phyloP scores from a whole-genome alignment of 2,329 filamentous ascomycete genomes.

The Botryotinia calthae region DNA sequence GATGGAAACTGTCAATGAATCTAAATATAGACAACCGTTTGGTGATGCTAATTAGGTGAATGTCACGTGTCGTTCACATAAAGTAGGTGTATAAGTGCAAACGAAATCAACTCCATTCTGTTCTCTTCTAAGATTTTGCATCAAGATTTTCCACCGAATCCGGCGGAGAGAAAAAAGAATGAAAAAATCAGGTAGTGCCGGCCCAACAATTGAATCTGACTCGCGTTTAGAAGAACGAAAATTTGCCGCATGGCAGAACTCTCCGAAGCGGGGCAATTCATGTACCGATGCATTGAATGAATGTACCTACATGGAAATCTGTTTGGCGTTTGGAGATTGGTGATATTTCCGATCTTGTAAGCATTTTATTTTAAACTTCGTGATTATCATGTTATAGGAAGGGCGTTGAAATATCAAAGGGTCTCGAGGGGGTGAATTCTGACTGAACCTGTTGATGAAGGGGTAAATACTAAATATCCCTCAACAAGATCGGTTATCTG shows the following conservation, averaged over 20 bases:
- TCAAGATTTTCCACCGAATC: not conserved
- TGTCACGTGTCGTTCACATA: not conserved
- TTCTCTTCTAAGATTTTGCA: not conserved
- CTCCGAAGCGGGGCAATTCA: not conserved
- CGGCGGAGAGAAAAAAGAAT: not conserved
- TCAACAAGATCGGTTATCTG: not conserved
- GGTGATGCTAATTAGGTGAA: too few species aligned
- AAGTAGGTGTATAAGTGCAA: not conserved
- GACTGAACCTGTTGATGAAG: not conserved
- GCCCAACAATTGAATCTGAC: not conserved
- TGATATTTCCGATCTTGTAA: not conserved
- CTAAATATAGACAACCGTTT: not conserved
- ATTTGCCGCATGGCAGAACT: slow-evolving; percentile 2
- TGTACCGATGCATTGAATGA: not conserved
- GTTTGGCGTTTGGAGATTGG: not conserved
- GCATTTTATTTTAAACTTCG: not conserved
- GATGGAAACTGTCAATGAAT: not conserved
- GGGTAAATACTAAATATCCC: not conserved
- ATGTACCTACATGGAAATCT: not conserved
- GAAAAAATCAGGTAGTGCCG: not conserved
- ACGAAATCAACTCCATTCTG: not conserved
- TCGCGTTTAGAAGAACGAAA: not conserved
- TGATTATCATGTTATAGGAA: not conserved
- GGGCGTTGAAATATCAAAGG: not conserved
- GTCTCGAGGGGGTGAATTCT: not conserved